Base-by-base conservation (phyloP, 768 basidiomycete genomes). In the Boletus rubroflammeus region DNA sequence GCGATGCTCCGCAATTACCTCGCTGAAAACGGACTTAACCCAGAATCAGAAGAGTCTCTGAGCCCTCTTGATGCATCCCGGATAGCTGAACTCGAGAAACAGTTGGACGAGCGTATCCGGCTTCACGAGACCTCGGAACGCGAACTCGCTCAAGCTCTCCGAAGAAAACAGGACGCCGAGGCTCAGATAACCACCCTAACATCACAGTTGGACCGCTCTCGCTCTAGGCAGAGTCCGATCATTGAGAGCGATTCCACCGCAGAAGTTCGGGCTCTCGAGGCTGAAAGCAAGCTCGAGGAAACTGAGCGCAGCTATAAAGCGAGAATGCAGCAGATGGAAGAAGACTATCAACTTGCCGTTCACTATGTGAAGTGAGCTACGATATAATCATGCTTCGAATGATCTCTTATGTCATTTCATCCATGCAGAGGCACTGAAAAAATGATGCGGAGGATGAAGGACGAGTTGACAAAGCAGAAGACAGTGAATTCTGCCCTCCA, bases 401-500 rank as follows among this genome's bases (percentile, higher is more conserved):
- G 43, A 50, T 56, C 50, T 51, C 52, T 58, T 55, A 64, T 56
- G 48, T 53, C 51, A 47, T 46, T 49, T 52, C 39, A 53, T 58
- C 59, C 32, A 57, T 55, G 31, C 66, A 93, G 91, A 80, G 93
- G 93, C 42, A 98, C 95, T 1, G 97, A 98, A 72, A 97, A 95
- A 75, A 93, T 98, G 85, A 89, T 98, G 78, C 85, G 93, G 61
- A 84, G 88, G 62, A 92, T 98, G 87, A 91, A 93, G 71, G 96
- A 95, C 53, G 97, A 98, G 66, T 75, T 98, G 53, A 88, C 82
- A 60, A 95, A 90, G 74, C 91, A 96, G 72, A 98, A 97, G 75
- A 78, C 78, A 44, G 72, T 85, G 42, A 95, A 93, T 65, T 76
- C 84, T 41, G 76, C 79, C 53, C 82, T 98, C 26, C 93, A 98